These are phyloP conservation scores for Neocallimastix lanati DNA, from an alignment of 192 early-diverging fungal species.

Conservation along the genomic window DNA sequence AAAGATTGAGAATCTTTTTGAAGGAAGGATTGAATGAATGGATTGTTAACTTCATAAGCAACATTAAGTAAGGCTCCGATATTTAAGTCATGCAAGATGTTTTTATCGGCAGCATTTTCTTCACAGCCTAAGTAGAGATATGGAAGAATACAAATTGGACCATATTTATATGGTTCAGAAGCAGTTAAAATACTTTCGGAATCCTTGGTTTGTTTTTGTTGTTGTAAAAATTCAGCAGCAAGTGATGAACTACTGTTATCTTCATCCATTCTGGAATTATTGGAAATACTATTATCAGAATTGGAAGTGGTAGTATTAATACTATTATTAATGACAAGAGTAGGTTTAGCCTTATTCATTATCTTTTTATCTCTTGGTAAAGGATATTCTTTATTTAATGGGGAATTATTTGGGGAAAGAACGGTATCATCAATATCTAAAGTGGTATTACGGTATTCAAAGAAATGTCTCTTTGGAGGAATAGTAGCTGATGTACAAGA, in stretches of 20 bases:
- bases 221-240: neutral
- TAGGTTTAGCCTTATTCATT: neutral
- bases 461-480: neutral
- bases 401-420: neutral
- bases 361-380: neutral
- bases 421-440: neutral
- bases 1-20: neutral
- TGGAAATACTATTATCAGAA: neutral
- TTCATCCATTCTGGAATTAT: neutral
- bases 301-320: no score
- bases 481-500: neutral
- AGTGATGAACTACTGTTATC: neutral
- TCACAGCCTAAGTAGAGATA: constrained; percentile 47
- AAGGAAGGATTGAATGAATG: neutral
- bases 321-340: neutral
- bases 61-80: constrained; percentile 53
- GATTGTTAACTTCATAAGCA: constrained; percentile 54
- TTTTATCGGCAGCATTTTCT: constrained; percentile 33
- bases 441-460: neutral
- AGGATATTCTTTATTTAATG: neutral
- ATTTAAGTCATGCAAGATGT: constrained; percentile 18
- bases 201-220: neutral
- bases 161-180: constrained; percentile 20
- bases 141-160: constrained; percentile 43
- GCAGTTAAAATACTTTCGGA: neutral